Evolutionary conservation across 345 rosid species (phyloP).

Genomic region (Capsella bursapastoris): DNA sequence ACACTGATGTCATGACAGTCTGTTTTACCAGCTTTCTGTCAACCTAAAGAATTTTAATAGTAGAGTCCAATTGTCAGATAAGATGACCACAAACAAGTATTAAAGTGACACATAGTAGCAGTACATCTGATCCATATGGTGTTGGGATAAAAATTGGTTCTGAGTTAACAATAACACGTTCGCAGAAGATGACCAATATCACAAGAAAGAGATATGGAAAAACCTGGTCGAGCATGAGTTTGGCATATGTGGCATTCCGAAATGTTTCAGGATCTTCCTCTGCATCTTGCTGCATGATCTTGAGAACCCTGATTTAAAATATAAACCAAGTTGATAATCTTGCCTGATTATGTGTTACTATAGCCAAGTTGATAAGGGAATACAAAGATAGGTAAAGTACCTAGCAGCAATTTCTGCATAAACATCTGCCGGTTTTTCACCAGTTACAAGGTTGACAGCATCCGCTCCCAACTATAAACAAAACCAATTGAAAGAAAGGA

Average conservation of each 20-base stretch:
- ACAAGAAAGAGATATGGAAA: slow-evolving; percentile 36
- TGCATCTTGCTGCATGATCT: slow-evolving; percentile 77
- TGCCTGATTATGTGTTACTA: slow-evolving; percentile 14
- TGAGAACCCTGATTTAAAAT: slow-evolving; percentile 69
- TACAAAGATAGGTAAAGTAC: slow-evolving; percentile 48
- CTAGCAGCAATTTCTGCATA: slow-evolving; percentile 91
- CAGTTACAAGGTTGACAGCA: slow-evolving; percentile 92
- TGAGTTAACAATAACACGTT: slow-evolving; percentile 7
- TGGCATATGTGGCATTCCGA: slow-evolving; percentile 67
- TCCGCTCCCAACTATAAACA: slow-evolving; percentile 88
- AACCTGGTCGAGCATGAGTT: slow-evolving; percentile 80
- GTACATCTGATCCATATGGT: slow-evolving; percentile 20
- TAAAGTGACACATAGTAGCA: slow-evolving; percentile 2
- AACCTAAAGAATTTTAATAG: slow-evolving; percentile 60
- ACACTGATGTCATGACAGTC: slow-evolving; percentile 99
- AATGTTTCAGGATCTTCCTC: slow-evolving; percentile 65
- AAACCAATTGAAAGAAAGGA: slow-evolving; percentile 33
- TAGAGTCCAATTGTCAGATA: slow-evolving; percentile 33
- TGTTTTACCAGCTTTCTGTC: slow-evolving; percentile 97
- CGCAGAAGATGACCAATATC: slow-evolving; percentile 12
- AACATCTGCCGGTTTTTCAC: slow-evolving; percentile 94
- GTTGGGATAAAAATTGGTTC: not conserved
- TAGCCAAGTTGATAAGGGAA: slow-evolving; percentile 13
- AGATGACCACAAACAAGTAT: slow-evolving; percentile 17
- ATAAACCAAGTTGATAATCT: slow-evolving; percentile 23